Evolutionary conservation across 495 filamentous ascomycete species (phyloP).

Genomic region (Physcia stellaris): DNA sequence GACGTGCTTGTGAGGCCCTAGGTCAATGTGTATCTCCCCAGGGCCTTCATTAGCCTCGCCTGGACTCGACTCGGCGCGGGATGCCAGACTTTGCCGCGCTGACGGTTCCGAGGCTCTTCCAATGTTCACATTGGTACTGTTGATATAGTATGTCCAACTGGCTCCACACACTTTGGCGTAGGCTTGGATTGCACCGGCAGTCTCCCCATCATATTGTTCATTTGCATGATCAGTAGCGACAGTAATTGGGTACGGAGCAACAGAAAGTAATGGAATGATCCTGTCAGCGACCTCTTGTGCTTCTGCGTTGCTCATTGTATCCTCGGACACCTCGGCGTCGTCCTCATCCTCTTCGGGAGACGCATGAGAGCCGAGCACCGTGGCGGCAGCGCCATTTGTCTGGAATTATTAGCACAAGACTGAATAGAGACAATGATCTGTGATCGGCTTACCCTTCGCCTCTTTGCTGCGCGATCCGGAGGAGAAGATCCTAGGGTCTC

Average conservation of each 20-base stretch:
- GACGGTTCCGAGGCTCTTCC: conserved; percentile 60
- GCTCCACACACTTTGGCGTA: conserved; percentile 87
- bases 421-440: neutral
- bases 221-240: conserved; percentile 65
- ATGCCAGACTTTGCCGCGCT: conserved; percentile 25
- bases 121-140: conserved; percentile 65
- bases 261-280: conserved; percentile 55
- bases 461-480: conserved; percentile 10
- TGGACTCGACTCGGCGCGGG: conserved; percentile 31
- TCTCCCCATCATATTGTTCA: conserved; percentile 44
- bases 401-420: conserved; percentile 1
- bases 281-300: conserved; percentile 53
- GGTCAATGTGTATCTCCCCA: conserved; percentile 65
- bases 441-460: conserved; percentile 11
- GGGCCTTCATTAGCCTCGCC: conserved; percentile 26
- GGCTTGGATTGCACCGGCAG: conserved; percentile 61
- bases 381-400: conserved; percentile 7
- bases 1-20: conserved; percentile 85
- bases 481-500: conserved; percentile 13
- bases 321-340: conserved; percentile 21
- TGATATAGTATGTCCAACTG: conserved; percentile 92
- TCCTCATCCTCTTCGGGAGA: conserved; percentile 7
- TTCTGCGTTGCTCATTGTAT: conserved; percentile 24
- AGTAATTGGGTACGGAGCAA: conserved; percentile 44
- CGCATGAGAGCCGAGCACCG: conserved; percentile 2